These are phyloP conservation scores for Amanita polypyramis DNA, from an alignment of 768 basidiomycete species.

Conservation along the genomic window DNA sequence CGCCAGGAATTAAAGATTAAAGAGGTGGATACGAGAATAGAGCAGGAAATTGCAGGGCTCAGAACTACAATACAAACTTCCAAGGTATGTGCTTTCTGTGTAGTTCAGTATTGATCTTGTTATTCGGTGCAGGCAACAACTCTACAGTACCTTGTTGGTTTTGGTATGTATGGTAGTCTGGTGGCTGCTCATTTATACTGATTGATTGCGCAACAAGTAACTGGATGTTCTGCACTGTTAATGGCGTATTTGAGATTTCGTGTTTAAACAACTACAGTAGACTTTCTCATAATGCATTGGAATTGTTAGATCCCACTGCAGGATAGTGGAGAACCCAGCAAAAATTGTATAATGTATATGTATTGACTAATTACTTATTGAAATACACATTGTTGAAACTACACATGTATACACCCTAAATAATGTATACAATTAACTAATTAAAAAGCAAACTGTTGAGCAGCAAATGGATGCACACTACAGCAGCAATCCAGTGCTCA, in stretches of 20 bases:
- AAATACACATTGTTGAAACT: too few relatives aligned
- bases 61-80: slow-evolving; percentile 78
- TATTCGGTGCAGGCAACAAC: slow-evolving; percentile 54
- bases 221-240: slow-evolving; percentile 75
- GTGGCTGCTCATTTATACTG: background rate
- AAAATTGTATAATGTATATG: too few relatives aligned
- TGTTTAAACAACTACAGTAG: slow-evolving; percentile 22
- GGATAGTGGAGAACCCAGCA: too few relatives aligned
- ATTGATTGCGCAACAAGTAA: slow-evolving; percentile 41
- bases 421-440: too few relatives aligned
- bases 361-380: too few relatives aligned
- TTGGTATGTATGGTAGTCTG: slow-evolving; percentile 42
- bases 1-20: slow-evolving; percentile 93
- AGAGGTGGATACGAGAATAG: slow-evolving; percentile 95
- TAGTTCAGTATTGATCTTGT: background rate
- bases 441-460: too few relatives aligned
- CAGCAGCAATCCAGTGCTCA: too few relatives aligned
- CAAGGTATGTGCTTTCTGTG: slow-evolving; percentile 38
- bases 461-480: too few relatives aligned
- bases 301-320: too few relatives aligned
- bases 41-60: slow-evolving; percentile 86
- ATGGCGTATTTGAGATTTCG: slow-evolving; percentile 84
- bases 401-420: too few relatives aligned
- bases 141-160: slow-evolving; percentile 79
- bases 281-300: too few relatives aligned